Base-by-base conservation (phyloP, 2,329 filamentous ascomycete genomes). In the Aurifilum marmelostoma region DNA sequence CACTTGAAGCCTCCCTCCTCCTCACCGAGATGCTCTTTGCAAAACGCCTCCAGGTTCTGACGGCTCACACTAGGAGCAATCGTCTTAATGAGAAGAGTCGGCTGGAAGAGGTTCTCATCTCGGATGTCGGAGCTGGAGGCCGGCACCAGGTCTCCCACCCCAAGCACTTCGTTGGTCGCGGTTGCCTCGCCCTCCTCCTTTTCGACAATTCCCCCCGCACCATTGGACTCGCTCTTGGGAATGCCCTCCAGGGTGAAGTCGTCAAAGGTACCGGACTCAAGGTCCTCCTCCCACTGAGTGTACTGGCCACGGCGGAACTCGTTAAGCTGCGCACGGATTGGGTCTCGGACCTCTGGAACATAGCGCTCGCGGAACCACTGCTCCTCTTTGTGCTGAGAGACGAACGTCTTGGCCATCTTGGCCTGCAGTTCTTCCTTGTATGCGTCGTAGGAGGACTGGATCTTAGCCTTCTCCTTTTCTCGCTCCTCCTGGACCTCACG, bases 331-430 rank as follows among this genome's bases (percentile, higher is more conserved):
- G 84, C 83, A 67, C 91, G 90, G 75, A 97, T 88, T 1, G 87
- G 85, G 73, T 94, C 90, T 65, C 92, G 87, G 67, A 95, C 89
- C 73, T 96, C 93, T 0, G 93, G 88, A 39, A 97, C 90, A 75
- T 99, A 99, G 77, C 93, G 90, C 80, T 99, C 96, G 74, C 91
- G 93, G 82, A 99, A 99, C 96, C 96, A 99, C 77, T 99, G 95
- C 79, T 99, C 96, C 58, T 90, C 89, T 78, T 97, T 97, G 80
- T 99, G 96, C 74, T 94, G 91, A 63, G 91, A 88, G 56, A 99
- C 96, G 77, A 99, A 99, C 1, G 88, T 85, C 73, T 94, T 90
- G 0, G 96, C 94, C 91, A 97, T 95, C 77, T 89, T 91, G 4
- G 86, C 88, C 75, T 91, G 89, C 1, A 91, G 81, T 47, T 91